A percentile compares a stretch with the other conserved stretches of the same genome.
Evolutionary conservation across 2,329 filamentous ascomycete species (phyloP).

Genomic region (Epichloe glyceriae): DNA sequence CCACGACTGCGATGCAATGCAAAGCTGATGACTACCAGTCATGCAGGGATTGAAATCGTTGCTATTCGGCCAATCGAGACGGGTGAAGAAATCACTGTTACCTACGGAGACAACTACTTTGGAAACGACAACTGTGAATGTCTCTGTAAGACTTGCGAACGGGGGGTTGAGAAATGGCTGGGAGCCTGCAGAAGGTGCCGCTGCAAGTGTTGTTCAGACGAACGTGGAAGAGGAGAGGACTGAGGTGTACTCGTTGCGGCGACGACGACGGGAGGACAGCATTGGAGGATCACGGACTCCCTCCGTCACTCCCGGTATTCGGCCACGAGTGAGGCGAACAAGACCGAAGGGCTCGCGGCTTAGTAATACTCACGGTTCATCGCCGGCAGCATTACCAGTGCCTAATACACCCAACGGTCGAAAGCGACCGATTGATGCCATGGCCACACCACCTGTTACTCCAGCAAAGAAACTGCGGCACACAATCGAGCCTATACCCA

Average conservation of each 20-base stretch:
- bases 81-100: conserved; percentile 93
- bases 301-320: conserved; percentile 42
- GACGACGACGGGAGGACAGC: conserved; percentile 38
- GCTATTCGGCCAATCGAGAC: conserved; percentile 68
- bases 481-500: conserved; percentile 14
- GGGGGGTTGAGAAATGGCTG: conserved; percentile 64
- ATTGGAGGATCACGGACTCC: conserved; percentile 40
- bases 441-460: conserved; percentile 42
- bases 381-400: conserved; percentile 16
- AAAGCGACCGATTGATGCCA: conserved; percentile 29
- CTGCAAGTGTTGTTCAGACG: conserved; percentile 31
- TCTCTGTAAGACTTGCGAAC: conserved; percentile 78
- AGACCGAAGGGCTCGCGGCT: conserved; percentile 21
- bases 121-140: conserved; percentile 92
- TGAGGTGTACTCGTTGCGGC: conserved; percentile 44
- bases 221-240: conserved; percentile 40
- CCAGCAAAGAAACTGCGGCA: conserved; percentile 37
- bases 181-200: conserved; percentile 41
- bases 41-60: conserved; percentile 81
- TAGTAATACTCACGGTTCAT: conserved; percentile 20
- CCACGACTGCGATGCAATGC: conserved; percentile 90
- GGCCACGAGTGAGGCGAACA: conserved; percentile 34
- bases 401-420: conserved; percentile 15
- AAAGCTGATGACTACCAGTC: conserved; percentile 67
- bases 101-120: conserved; percentile 93